Evolutionary conservation across 73 alveolate genomes (phyloP), one percentile per base, ranked within the genome.

Genomic region (Tetrahymena malaccensis): DNA sequence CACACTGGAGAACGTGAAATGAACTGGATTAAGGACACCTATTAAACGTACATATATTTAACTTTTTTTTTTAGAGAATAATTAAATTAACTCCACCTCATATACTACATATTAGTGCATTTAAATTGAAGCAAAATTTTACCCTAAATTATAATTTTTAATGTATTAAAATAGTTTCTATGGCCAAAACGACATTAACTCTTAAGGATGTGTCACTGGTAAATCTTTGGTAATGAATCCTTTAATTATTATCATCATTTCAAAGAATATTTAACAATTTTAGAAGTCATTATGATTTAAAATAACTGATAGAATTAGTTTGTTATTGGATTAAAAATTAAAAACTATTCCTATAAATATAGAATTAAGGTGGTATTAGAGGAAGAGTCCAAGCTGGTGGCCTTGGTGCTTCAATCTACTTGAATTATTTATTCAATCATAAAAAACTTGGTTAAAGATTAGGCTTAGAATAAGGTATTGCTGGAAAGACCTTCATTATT

Each of bases 301-400:
- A 70, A 27, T n/a, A 70, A n/a, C 37, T 2, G 37, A 70, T 27
- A 7, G 22, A 70, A 27, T 27, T 70, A 27, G 34, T 27, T 27
- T 4, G 25, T 70, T 19, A 9, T 0, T 70, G 43, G 37, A 70
- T 22, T n/a, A n/a, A 70, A 25, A 27, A 70, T 70, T 12, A 70
- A 40, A 4, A 70, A 8, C 0, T 70, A 8, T 27, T 3, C 1
- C 25, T 1, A 57, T 27, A 70, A 70, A 27, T 8, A 70, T 84
- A 43, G 44, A 89, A 38, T 27, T 94, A 96, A 85, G 99, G 99
- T 94, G 99, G 99, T 43, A 98, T 98, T 58, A 95, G 97, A 43
- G 99, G 99, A 16, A 97, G 99, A 97, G 95, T 97, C 22, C 98
- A 98, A 94, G 94, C 98, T 19, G 97, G 99, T 94, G 99, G 99